phyloP scores from a whole-genome alignment of 192 early-diverging fungal species.

The Helicostylum pulchrum region DNA sequence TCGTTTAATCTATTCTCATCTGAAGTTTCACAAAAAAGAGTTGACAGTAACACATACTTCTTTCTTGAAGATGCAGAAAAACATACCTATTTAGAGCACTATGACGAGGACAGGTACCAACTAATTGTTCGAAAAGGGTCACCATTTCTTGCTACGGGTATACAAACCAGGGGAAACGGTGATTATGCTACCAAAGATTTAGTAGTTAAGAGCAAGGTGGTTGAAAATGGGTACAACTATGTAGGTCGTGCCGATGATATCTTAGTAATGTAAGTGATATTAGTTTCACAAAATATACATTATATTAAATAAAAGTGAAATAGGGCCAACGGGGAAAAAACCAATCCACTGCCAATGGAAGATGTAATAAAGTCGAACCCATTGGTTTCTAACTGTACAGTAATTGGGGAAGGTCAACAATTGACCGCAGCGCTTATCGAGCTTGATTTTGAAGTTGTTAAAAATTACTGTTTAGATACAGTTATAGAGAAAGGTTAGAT shows the following conservation, averaged over 20 bases:
- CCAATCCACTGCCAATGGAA: slow-evolving; percentile 30
- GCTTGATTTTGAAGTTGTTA: background rate
- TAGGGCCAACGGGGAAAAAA: slow-evolving; percentile 36
- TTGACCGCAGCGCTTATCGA: slow-evolving; percentile 1
- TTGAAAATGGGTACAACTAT: slow-evolving; percentile 3
- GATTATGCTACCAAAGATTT: slow-evolving; percentile 25
- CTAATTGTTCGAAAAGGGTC: background rate
- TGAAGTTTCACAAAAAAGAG: background rate
- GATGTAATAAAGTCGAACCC: background rate
- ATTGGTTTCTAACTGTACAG: slow-evolving; percentile 10
- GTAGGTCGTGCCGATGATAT: slow-evolving; percentile 21
- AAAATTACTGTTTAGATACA: background rate
- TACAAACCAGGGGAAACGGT: slow-evolving; percentile 15
- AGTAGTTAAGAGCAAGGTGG: background rate
- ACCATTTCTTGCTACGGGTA: slow-evolving; percentile 11
- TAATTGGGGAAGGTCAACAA: slow-evolving; percentile 15
- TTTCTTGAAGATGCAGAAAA: background rate
- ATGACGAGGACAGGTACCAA: background rate
- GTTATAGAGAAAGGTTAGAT: background rate
- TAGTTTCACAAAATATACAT: background rate
- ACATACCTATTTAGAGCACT: background rate
- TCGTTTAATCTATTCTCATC: background rate
- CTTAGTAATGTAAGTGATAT: background rate
- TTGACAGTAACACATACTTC: background rate
- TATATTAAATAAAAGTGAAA: too few relatives aligned